These are phyloP conservation scores for Coffea canephora DNA, from an alignment of 257 asterid genomes.

Conservation along the genomic window DNA sequence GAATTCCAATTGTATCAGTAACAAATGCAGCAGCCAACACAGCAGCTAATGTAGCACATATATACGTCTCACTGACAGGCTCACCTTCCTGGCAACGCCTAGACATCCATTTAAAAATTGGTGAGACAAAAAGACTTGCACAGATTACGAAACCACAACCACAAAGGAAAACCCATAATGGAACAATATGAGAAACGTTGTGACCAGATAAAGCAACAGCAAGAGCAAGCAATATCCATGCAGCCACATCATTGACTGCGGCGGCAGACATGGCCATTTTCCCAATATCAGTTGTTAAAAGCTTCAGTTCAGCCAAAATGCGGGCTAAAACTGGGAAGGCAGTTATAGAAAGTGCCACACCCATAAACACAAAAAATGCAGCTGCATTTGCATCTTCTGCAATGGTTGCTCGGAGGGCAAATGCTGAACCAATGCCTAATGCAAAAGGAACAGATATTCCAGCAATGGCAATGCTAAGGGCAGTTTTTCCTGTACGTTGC, in stretches of 20 bases:
- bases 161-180: conserved; percentile 66
- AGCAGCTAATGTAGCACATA: conserved; percentile 57
- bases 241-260: conserved; percentile 80
- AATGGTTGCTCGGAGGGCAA: conserved; percentile 45
- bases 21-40: conserved; percentile 68
- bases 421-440: conserved; percentile 73
- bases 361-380: conserved; percentile 72
- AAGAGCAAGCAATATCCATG: conserved; percentile 76
- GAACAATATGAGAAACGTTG: conserved; percentile 46
- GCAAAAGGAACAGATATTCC: conserved; percentile 70
- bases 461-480: conserved; percentile 64
- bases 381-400: conserved; percentile 38
- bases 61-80: conserved; percentile 61
- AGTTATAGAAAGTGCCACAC: conserved; percentile 83
- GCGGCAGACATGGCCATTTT: conserved; percentile 82
- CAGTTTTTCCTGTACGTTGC: conserved; percentile 55
- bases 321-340: conserved; percentile 88
- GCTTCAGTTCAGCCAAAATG: conserved; percentile 79
- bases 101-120: conserved; percentile 63
- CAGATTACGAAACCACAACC: conserved; percentile 50
- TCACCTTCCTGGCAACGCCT: conserved; percentile 60
- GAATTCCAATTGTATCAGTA: conserved; percentile 75
- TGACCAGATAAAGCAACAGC: conserved; percentile 70
- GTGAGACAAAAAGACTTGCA: conserved; percentile 43
- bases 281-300: conserved; percentile 75